Evolutionary conservation across 768 basidiomycete genomes (phyloP), one percentile per base, ranked within the genome.

Genomic region (Dioszegia hungarica): DNA sequence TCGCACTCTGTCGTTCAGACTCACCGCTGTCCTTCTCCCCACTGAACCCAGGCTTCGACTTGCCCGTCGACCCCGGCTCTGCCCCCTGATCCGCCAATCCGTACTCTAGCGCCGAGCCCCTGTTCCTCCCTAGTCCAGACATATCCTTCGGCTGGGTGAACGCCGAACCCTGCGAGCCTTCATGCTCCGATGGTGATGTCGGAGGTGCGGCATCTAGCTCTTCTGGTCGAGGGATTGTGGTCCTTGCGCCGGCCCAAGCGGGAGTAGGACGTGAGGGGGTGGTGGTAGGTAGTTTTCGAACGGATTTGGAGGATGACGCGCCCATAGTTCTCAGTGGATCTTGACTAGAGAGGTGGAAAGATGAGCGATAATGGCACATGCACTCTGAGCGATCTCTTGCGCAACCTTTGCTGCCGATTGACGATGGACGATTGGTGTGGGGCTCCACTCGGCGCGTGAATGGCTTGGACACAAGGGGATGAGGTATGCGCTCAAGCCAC

Each of bases 1-100:
- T n/a, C n/a, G n/a, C n/a, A n/a, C n/a, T n/a, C n/a, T 43, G n/a
- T 12, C 6, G 39, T 9, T 15, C 31, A 3, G 24, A 60, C 71
- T 57, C 50, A 73, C 74, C 66, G 45, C 66, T 66, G 54, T 75
- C 74, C 46, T 69, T 75, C 55, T 68, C 65, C 29, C 72, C 74
- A 24, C 64, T 70, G 44, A 72, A 72, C 39, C 60, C 56, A 2
- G 46, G 27, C 38, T 29, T 50, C 3, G 59, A 46, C 56, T 58
- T 49, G 19, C 65, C 66, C 43, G 57, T 58, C 12, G 59, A 47
- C 38, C 63, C 62, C 36, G 51, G 49, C 9, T 41, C 57, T 17
- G 47, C 29, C 19, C 57, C 51, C 57, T 39, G 25, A 47, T 59
- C 57, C 58, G 59, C 47, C 54, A 59, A 40, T 19, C 56, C 44